Conservation (phyloP, 768 basidiomycete genomes). For the Mycena leptocephala region DNA sequence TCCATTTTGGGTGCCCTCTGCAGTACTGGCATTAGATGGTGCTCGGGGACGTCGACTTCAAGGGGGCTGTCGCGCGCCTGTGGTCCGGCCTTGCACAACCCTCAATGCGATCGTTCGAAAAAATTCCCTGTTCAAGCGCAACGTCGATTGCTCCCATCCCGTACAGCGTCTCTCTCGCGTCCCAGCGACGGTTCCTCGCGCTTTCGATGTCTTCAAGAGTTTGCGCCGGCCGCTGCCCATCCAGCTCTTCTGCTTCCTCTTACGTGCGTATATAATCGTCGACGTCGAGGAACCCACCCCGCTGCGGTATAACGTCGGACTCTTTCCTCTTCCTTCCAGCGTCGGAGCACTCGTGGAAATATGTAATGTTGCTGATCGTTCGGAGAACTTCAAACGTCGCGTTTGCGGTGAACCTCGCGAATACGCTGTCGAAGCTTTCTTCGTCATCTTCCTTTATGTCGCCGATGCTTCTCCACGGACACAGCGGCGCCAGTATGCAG, state of each 20-base stretch:
- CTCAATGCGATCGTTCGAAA: too few relatives aligned
- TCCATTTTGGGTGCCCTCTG: too few relatives aligned
- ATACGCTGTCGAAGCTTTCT: slow-evolving; percentile 44
- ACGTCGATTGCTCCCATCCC: neutral
- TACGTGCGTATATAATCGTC: neutral
- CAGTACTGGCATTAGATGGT: too few relatives aligned
- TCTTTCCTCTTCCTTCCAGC: slow-evolving; percentile 4
- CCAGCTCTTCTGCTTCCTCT: neutral
- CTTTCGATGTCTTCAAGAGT: neutral
- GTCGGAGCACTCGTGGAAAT: slow-evolving; percentile 50
- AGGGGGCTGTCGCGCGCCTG: too few relatives aligned
- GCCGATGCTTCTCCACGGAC: slow-evolving; percentile 53
- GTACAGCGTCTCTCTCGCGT: neutral
- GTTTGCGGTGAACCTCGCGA: slow-evolving; percentile 17
- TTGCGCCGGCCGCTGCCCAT: neutral
- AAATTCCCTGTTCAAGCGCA: neutral
- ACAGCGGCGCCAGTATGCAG: slow-evolving; percentile 52
- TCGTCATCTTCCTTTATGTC: slow-evolving; percentile 43
- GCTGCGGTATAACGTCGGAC: neutral
- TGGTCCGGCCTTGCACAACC: too few relatives aligned
- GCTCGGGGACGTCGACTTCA: too few relatives aligned
- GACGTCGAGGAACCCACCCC: neutral
- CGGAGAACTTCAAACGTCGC: neutral
- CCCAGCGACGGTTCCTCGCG: neutral
- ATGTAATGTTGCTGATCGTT: slow-evolving; percentile 47